A percentile compares a stretch with the other conserved stretches of the same genome.
Conservation (phyloP, 768 basidiomycete species). For the Saitozyma sp. region DNA sequence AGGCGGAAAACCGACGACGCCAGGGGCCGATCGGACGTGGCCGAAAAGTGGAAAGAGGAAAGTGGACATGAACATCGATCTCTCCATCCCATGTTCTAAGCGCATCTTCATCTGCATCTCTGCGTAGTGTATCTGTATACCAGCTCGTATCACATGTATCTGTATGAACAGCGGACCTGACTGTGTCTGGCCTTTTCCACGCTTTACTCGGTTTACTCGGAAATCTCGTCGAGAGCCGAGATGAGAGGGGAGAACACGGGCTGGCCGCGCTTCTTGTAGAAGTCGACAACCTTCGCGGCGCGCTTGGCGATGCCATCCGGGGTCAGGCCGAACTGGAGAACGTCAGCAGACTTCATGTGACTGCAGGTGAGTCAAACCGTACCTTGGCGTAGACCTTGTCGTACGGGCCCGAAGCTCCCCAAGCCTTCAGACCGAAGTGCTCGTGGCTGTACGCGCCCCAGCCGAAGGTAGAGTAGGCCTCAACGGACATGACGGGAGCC, state of each 20-base stretch:
- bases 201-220: constrained; percentile 21
- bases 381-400: constrained; percentile 82
- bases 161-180: no score
- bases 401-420: constrained; percentile 89
- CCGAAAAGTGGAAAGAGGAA: no score
- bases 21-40: no score
- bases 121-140: no score
- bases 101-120: no score
- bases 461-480: constrained; percentile 75
- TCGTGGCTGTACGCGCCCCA: constrained; percentile 92
- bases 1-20: no score
- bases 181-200: no score
- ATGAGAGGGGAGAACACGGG: constrained; percentile 52
- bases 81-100: no score
- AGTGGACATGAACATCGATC: no score
- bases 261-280: constrained; percentile 68
- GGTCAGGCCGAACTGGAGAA: constrained; percentile 44
- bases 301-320: constrained; percentile 64
- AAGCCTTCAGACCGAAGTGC: constrained; percentile 60
- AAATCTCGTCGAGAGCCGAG: constrained; percentile 51
- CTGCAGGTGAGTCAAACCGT: constrained; percentile 49
- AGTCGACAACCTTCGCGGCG: constrained; percentile 80
- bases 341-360: constrained; percentile 58
- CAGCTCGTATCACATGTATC: no score
- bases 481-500: constrained; percentile 83